Evolutionary conservation across 164 flowering plant species (phyloP), one percentile per base, ranked within the genome.

Genomic region (Magnolia sinica): DNA sequence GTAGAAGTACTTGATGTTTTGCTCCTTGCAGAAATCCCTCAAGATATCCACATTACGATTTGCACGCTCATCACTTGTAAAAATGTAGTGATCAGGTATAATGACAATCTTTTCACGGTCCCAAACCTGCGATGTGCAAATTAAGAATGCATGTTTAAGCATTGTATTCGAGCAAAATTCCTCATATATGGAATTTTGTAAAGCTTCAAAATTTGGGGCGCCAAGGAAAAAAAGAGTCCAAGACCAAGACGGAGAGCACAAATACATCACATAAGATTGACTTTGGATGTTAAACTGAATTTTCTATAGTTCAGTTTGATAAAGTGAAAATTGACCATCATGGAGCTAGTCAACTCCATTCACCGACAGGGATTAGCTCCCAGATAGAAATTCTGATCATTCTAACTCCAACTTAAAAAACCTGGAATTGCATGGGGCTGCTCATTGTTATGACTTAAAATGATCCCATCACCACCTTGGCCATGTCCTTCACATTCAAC

Each of bases 81-180:
- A 96, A 75, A 96, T 96, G 73, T 96, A 96, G 78, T 96, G 99
- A 74, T 96, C 99, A 67, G 99, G 99, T 77, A 96, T 94, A 19
- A 94, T 85, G 23, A 96, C 96, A 76, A 96, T 70, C 89, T 94
- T 96, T 76, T 96, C 99, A 74, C 98, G 96, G 81, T 96, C 98
- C 99, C 98, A 94, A 74, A 96, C 98, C 99, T 96, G 76, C 73
- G 75, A 79, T 24, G 49, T 78, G 24, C 0, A 22, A 76, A 77
- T 50, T 24, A 77, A 71, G 50, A 11, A 70, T 18, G 65, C 52
- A 64, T 69, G 23, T 22, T 59, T n/a, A 24, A 73, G 31, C 64
- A 73, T 55, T 11, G 55, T 10, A 22, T 24, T 13, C 27, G 14
- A 55, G 61, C 16, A 10, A 58, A 58, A 23, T 7, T 23, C 65